Conservation (phyloP, 1,139 yeast species). For the Blastobotrys illinoisensis region DNA sequence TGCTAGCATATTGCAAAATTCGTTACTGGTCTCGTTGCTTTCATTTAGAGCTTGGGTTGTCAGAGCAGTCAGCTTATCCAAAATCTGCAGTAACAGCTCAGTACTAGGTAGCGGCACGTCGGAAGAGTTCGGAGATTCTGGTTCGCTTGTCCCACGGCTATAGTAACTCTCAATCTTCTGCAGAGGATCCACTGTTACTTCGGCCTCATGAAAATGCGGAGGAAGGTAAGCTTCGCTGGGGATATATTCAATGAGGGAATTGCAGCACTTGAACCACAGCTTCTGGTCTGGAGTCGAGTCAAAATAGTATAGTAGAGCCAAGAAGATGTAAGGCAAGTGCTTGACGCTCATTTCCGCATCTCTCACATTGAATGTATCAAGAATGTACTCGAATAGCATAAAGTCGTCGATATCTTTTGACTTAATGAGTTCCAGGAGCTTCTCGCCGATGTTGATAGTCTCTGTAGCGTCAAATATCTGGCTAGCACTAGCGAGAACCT, state of each 20-base stretch:
- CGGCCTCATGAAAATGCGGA: background rate
- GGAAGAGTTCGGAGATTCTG: background rate
- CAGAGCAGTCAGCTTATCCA: background rate
- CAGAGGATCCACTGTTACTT: background rate
- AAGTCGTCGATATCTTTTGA: conserved; percentile 27
- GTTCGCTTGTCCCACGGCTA: conserved; percentile 7
- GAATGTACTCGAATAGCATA: conserved; percentile 50
- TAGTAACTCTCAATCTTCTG: conserved; percentile 3
- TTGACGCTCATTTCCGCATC: conserved; percentile 82
- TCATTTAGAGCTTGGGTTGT: background rate
- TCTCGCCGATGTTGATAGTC: conserved; percentile 69
- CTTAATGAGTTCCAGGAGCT: conserved; percentile 42
- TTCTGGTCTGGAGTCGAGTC: conserved; percentile 6
- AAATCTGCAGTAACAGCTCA: background rate
- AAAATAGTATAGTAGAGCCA: conserved; percentile 37
- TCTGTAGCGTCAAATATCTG: conserved; percentile 83
- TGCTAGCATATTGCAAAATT: background rate
- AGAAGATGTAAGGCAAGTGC: conserved; percentile 67
- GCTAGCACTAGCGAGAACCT: conserved; percentile 53
- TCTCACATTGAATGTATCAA: conserved; percentile 61
- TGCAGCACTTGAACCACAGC: conserved; percentile 17
- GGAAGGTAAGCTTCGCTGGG: conserved; percentile 4
- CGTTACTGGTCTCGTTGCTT: background rate
- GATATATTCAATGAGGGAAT: conserved; percentile 6
- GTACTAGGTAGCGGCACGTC: background rate